These are phyloP conservation scores for Botryotinia globosa DNA, from an alignment of 2,329 filamentous ascomycete genomes.

Conservation along the genomic window DNA sequence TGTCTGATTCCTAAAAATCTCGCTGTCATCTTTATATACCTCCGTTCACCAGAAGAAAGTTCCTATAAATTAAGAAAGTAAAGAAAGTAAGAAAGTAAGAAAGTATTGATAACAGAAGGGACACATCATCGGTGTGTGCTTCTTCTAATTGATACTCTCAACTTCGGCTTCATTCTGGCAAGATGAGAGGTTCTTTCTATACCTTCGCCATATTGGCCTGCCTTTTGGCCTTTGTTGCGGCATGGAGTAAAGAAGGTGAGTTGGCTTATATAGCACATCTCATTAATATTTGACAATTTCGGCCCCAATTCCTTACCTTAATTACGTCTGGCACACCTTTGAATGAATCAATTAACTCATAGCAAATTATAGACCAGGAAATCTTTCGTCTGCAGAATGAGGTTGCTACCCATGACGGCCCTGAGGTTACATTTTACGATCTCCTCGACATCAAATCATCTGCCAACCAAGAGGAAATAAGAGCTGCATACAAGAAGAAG, in stretches of 20 bases:
- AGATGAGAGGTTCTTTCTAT: conserved; percentile 38
- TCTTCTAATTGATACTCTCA: conserved; percentile 28
- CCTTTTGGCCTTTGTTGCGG: conserved; percentile 35
- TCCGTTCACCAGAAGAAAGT: not conserved
- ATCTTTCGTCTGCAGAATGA: conserved; percentile 96
- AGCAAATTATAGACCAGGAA: conserved; percentile 72
- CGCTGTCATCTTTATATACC: conserved; percentile 12
- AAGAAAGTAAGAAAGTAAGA: not conserved
- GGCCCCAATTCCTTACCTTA: conserved; percentile 14
- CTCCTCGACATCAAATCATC: conserved; percentile 74
- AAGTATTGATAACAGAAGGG: not conserved
- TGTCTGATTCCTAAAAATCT: not conserved
- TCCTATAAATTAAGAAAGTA: not conserved
- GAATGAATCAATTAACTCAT: conserved; percentile 26
- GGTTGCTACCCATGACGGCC: conserved; percentile 70
- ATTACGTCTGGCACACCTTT: not conserved
- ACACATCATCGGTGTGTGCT: not conserved
- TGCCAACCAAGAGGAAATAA: conserved; percentile 83
- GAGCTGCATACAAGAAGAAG: conserved; percentile 89
- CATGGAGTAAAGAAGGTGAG: conserved; percentile 42
- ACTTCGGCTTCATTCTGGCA: conserved; percentile 25
- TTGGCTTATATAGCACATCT: conserved; percentile 16
- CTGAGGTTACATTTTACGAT: conserved; percentile 87
- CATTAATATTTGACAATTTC: conserved; percentile 2
- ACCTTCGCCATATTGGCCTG: conserved; percentile 36